Evolutionary conservation across 2,329 filamentous ascomycete genomes (phyloP).

Genomic region (Fusarium brevicatenulatum): DNA sequence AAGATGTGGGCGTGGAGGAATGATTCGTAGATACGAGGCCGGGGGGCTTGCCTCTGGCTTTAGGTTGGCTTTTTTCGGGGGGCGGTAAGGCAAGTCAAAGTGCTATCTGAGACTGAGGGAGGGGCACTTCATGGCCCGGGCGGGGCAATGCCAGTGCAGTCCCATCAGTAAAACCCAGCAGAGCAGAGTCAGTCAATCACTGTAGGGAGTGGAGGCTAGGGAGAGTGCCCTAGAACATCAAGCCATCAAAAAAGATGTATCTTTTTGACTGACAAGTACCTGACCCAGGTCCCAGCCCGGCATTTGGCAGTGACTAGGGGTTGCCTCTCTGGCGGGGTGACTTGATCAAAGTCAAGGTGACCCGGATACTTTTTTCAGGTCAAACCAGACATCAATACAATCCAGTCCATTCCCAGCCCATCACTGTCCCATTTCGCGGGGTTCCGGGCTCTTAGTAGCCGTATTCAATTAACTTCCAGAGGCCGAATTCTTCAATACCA

Average conservation of each 20-base stretch:
- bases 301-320: conserved; percentile 17
- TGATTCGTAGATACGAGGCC: conserved; percentile 46
- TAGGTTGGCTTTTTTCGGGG: conserved; percentile 1
- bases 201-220: background rate
- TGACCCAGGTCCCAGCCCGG: conserved; percentile 21
- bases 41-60: background rate
- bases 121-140: conserved; percentile 27
- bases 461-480: conserved; percentile 23
- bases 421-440: conserved; percentile 31
- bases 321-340: conserved; percentile 22
- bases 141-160: conserved; percentile 18
- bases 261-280: conserved; percentile 34
- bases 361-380: conserved; percentile 6
- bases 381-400: background rate
- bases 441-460: conserved; percentile 34
- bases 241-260: conserved; percentile 12
- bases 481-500: too few relatives aligned
- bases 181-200: background rate
- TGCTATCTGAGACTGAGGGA: conserved; percentile 29
- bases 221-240: conserved; percentile 8
- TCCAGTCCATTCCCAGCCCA: conserved; percentile 28
- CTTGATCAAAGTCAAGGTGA: background rate
- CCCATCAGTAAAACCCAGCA: conserved; percentile 5
- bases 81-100: conserved; percentile 26
- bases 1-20: conserved; percentile 45